Evolutionary conservation across 176 grass and related monocot genomes (phyloP), one percentile per base, ranked within the genome.

Genomic region (Ensete ventricosum): DNA sequence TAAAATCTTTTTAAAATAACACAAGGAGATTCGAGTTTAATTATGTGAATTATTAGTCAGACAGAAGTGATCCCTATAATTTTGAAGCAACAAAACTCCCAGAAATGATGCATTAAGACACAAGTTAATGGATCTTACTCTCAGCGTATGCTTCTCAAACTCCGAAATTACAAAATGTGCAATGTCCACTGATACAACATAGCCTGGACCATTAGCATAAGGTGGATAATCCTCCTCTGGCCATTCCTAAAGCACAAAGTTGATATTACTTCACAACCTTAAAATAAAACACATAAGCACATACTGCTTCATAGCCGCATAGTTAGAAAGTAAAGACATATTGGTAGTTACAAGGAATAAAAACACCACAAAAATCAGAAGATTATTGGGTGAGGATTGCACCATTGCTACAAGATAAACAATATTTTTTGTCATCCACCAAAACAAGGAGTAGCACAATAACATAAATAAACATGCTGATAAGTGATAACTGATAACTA

Each of bases 191-290:
- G 72, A 74, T 27, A 74, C 12, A 29, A 74, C 52, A 74, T 74
- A 74, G 52, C 72, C 72, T 74, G 72, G 72, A 34, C 72, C 72
- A 74, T 74, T 74, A 34, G 72, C 72, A 74, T 74, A 74, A 17
- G 52, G 72, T 34, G 72, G 72, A 23, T 74, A 74, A 57, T 57
- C 53, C 54, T 74, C 53, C 72, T 74, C 72, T 29, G 72, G 72
- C 72, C 72, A 74, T 74, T 74, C 72, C 72, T 74, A 13, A 55
- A 54, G 57, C 7, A 0, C 21, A 74, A 74, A 14, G 8, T 74
- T 27, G 19, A 29, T 1, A 17, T 26, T 55, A 74, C 13, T 74
- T 55, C 55, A 55, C 2, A 50, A 34, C 2, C 43, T 12, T 51
- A 21, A 11, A 20, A 51, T 9, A n/a, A 23, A 34, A 16, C 34